Percentiles rank a stretch among this genome's conserved stretches.
Conservation (phyloP, 2,329 filamentous ascomycete species). For the Aotearoamyces nothofagi region DNA sequence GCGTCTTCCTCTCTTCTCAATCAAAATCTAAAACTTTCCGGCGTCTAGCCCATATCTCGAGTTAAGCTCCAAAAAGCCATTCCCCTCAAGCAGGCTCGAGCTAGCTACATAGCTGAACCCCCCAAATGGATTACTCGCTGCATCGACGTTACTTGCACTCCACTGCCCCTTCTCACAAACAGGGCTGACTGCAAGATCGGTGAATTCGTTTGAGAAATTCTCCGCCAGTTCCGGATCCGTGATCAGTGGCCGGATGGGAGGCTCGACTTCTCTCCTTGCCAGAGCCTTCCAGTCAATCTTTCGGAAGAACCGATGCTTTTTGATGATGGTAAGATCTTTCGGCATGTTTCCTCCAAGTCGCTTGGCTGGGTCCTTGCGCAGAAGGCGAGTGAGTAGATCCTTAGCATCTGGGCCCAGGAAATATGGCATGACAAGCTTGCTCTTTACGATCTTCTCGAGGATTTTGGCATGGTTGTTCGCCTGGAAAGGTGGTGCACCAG, state of each 20-base stretch:
- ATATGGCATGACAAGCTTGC: constrained; percentile 80
- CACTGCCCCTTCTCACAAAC: constrained; percentile 27
- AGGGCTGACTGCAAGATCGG: constrained; percentile 67
- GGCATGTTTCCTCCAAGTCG: constrained; percentile 78
- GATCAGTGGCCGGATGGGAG: constrained; percentile 84
- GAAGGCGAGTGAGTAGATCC: constrained; percentile 75
- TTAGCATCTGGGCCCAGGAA: constrained; percentile 86
- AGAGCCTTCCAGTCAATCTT: constrained; percentile 92
- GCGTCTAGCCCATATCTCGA: too few species aligned
- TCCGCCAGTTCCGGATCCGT: constrained; percentile 92
- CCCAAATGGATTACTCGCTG: constrained; percentile 17
- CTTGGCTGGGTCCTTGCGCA: constrained; percentile 87
- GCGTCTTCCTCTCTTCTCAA: too few species aligned
- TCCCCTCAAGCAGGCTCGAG: constrained; percentile 17
- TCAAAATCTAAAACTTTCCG: too few species aligned
- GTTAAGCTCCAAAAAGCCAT: too few species aligned
- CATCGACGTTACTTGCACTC: constrained; percentile 8
- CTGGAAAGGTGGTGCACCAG: constrained; percentile 79
- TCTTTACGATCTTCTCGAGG: constrained; percentile 87
- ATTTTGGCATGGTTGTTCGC: constrained; percentile 90
- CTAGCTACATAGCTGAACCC: constrained; percentile 21
- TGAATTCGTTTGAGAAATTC: constrained; percentile 93
- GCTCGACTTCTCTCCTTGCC: constrained; percentile 65
- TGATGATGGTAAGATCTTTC: constrained; percentile 73
- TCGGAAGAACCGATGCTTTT: constrained; percentile 90